phyloP scores from a whole-genome alignment of 305 asterid genomes.

The Plantago coronopus region DNA sequence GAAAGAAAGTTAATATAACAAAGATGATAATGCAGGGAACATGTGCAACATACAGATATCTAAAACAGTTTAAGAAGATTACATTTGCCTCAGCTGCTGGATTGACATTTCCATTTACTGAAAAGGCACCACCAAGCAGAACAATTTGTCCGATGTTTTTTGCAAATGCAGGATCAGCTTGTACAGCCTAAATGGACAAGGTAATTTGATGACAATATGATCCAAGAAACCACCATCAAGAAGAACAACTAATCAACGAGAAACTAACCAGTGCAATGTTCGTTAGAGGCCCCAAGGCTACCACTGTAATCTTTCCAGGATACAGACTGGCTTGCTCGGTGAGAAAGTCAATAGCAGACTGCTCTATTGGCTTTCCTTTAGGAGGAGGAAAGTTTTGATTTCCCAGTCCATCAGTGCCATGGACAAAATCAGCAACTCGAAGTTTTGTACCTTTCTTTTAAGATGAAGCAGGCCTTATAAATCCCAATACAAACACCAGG shows the following conservation, averaged over 20 bases:
- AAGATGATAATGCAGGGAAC: constrained; percentile 3
- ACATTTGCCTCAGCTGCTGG: constrained; percentile 99
- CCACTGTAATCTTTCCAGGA: constrained; percentile 88
- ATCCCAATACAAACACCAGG: constrained; percentile 18
- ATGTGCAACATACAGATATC: constrained; percentile 6
- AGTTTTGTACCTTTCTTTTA: constrained; percentile 88
- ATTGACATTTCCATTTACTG: constrained; percentile 93
- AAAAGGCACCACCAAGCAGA: constrained; percentile 95
- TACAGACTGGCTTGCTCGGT: constrained; percentile 56
- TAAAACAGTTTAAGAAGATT: constrained; percentile 26
- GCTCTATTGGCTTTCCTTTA: constrained; percentile 65
- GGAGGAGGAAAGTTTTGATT: constrained; percentile 97
- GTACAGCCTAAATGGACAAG: constrained; percentile 65
- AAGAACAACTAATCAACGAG: constrained; percentile 7
- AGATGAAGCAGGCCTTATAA: constrained; percentile 25
- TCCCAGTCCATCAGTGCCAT: constrained; percentile 97
- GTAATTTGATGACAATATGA: constrained; percentile 14
- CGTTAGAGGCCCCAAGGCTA: constrained; percentile 94
- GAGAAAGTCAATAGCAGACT: constrained; percentile 73
- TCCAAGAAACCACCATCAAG: constrained; percentile 15
- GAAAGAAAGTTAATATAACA: constrained; percentile 2
- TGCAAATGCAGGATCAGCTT: constrained; percentile 69
- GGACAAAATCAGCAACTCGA: constrained; percentile 93
- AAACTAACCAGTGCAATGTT: constrained; percentile 76
- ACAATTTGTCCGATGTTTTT: constrained; percentile 79